Base-by-base conservation (phyloP, 768 basidiomycete species). In the Russula olivacea region DNA sequence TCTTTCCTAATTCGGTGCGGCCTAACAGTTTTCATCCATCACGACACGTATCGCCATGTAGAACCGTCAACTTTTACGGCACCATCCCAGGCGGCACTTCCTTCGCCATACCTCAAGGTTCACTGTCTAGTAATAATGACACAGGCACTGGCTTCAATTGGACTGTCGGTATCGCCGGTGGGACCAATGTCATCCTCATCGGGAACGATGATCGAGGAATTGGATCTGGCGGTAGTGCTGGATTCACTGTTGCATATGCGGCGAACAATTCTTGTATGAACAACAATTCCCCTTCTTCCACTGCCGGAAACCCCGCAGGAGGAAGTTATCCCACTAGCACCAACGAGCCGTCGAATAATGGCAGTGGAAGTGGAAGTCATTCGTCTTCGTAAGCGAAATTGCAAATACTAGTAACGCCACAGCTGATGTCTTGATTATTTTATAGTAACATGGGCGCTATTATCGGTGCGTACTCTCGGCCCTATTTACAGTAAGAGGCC, bases 11-110 rank as follows among this genome's bases (percentile, higher is more conserved):
- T 38, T 50, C 8, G 53, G 61, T 25, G 19, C n/a, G 50, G 19
- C 53, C 41, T 56, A 48, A n/a, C 36, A 38, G 17, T 34, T 63
- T 23, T 65, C 51, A 30, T 32, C 14, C 40, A 49, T 48, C 25
- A 49, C 0, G 52, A 8, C 45, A 36, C 56, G 34, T 14, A 60
- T 17, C 11, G 23, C 52, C 41, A 23, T 11, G 28, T 63, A 88
- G 88, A 17, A 81, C 70, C 0, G 79, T 83, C n/a, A 79, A 72
- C 38, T 88, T 89, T 71, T 76, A 83, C 28, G 88, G 88, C 3
- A 77, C 90, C 48, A 91, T 92, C 36, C 91, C 91, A 1, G 91
- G 90, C 0, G 90, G 90, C 14, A 76, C 88, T 56, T 89, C 89
- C 0, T 89, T 91, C 70, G 68, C 76, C 7, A 81, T 92, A 50